Evolutionary conservation across 495 filamentous ascomycete species (phyloP).

Genomic region (Podospora bellae-mahoneyi): DNA sequence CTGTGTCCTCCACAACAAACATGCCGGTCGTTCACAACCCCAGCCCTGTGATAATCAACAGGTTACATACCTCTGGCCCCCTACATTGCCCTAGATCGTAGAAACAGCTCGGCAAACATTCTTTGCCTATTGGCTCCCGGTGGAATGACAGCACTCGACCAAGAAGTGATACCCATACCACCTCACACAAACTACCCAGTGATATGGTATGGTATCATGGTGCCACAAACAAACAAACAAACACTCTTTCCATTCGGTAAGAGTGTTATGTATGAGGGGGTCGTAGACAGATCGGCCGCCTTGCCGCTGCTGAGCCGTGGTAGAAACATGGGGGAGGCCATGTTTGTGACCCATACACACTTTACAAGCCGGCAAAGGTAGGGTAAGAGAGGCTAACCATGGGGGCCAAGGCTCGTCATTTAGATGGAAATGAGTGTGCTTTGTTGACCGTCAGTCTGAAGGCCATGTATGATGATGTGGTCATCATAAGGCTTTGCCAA

Average conservation of each 20-base stretch:
- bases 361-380: not conserved
- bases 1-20: not conserved
- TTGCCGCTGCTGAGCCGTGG: not conserved
- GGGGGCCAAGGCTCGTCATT: not conserved
- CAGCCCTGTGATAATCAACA: not conserved
- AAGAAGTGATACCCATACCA: not conserved
- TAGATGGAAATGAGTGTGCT: too few species aligned
- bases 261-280: not conserved
- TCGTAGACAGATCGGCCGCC: not conserved
- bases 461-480: too few species aligned
- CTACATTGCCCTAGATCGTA: not conserved
- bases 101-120: not conserved
- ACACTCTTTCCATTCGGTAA: not conserved
- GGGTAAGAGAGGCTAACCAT: not conserved
- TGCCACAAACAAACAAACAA: not conserved
- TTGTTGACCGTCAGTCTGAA: too few species aligned
- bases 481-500: too few species aligned
- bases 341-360: not conserved
- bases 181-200: not conserved
- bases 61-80: not conserved
- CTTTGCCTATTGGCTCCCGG: not conserved
- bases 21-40: not conserved
- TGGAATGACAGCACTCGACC: too few species aligned
- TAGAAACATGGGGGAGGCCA: not conserved
- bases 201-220: not conserved